phyloP scores from a whole-genome alignment of 164 flowering plant genomes.

The Vitis riparia region DNA sequence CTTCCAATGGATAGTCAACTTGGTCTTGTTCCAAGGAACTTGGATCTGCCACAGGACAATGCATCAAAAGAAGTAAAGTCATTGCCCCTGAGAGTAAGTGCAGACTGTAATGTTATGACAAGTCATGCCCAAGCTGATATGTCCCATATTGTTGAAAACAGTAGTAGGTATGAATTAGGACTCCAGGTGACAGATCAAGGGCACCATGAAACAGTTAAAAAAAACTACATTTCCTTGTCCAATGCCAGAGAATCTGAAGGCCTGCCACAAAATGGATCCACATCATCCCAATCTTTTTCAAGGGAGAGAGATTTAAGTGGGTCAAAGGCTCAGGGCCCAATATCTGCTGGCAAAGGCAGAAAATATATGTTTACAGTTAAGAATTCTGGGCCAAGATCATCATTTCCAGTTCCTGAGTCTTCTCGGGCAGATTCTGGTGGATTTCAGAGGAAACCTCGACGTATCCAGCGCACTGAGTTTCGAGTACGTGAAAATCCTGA shows the following conservation, averaged over 20 bases:
- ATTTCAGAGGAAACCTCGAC: slow-evolving; percentile 61
- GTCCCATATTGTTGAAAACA: slow-evolving; percentile 26
- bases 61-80: slow-evolving; percentile 16
- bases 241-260: slow-evolving; percentile 32
- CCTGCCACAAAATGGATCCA: slow-evolving; percentile 24
- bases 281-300: slow-evolving; percentile 26
- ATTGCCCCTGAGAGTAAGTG: slow-evolving; percentile 22
- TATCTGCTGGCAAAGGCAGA: slow-evolving; percentile 49
- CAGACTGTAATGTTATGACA: slow-evolving; percentile 16
- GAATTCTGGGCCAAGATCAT: slow-evolving; percentile 47
- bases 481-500: slow-evolving; percentile 65
- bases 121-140: slow-evolving; percentile 20
- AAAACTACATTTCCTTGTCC: slow-evolving; percentile 22
- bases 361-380: slow-evolving; percentile 46
- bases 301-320: slow-evolving; percentile 35
- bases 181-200: slow-evolving; percentile 27
- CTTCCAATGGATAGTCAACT: slow-evolving; percentile 30
- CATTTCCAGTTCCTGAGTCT: slow-evolving; percentile 37
- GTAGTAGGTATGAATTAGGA: slow-evolving; percentile 17
- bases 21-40: slow-evolving; percentile 22
- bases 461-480: slow-evolving; percentile 63
- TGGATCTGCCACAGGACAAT: slow-evolving; percentile 30
- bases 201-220: slow-evolving; percentile 21
- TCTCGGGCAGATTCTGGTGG: slow-evolving; percentile 45
- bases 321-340: slow-evolving; percentile 40